Percentiles rank a stretch among this genome's conserved stretches.
Evolutionary conservation across 2,329 filamentous ascomycete species (phyloP).

Genomic region (Daldinia eschscholtzii): DNA sequence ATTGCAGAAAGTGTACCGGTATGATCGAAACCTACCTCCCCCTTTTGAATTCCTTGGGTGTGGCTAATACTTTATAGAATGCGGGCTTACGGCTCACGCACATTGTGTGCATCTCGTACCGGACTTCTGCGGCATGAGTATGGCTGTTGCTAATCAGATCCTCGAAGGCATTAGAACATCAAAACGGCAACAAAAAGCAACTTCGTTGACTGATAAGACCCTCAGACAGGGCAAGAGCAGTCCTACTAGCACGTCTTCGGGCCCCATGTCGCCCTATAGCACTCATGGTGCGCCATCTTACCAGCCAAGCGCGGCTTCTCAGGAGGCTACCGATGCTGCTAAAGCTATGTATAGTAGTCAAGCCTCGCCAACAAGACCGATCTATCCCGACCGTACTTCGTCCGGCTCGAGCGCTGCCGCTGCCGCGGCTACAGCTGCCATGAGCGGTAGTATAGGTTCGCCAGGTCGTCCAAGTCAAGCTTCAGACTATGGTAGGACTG

Average conservation of each 20-base stretch:
- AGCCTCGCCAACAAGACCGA: constrained; percentile 63
- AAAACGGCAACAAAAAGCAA: constrained; percentile 74
- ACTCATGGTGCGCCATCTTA: constrained; percentile 47
- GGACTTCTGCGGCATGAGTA: constrained; percentile 99
- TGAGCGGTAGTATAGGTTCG: constrained; percentile 63
- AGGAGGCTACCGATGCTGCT: constrained; percentile 73
- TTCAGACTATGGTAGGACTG: constrained; percentile 53
- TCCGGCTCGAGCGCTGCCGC: constrained; percentile 67
- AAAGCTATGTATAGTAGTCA: constrained; percentile 71
- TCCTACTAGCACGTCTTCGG: constrained; percentile 54
- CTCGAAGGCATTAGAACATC: constrained; percentile 85
- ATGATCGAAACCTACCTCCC: constrained; percentile 51
- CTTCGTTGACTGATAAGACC: constrained; percentile 74
- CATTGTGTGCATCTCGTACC: constrained; percentile 95
- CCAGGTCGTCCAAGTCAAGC: constrained; percentile 49
- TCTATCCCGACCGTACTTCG: constrained; percentile 66
- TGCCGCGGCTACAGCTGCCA: constrained; percentile 68
- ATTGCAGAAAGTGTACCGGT: constrained; percentile 92
- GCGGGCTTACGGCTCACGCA: constrained; percentile 89
- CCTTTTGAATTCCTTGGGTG: constrained; percentile 1
- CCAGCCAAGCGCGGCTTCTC: constrained; percentile 55
- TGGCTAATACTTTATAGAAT: constrained; percentile 71
- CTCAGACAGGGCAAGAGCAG: constrained; percentile 68
- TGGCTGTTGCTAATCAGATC: constrained; percentile 96
- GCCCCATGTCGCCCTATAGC: constrained; percentile 49